Base-by-base conservation (phyloP, 1,284 basidiomycete species). In the Coniferiporia sulphurascens region DNA sequence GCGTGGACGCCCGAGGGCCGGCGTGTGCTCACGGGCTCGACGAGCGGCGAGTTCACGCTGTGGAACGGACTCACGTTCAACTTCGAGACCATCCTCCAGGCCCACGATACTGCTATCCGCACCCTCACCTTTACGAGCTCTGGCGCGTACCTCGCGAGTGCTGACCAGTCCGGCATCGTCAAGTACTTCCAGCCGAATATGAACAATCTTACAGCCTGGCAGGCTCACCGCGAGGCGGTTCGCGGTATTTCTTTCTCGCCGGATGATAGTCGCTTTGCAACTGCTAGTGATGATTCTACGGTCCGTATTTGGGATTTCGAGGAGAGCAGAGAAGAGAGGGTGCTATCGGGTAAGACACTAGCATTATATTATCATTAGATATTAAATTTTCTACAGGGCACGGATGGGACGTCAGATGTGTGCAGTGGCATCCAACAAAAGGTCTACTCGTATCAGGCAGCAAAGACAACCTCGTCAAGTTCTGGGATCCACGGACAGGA, bases 21-120 rank as follows among this genome's bases (percentile, higher is more conserved):
- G 22, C 86, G 96, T 4, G 80, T 98, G 32, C 76, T 99, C 48
- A 99, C 97, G 0, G 96, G 96, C 22, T 95, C 95, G 15, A 95
- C 95, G 32, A 94, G 91, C 65, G 97, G 97, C 57, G 96, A 99
- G 74, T 98, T 99, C 73, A 98, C 96, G 0, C 83, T 99, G 4
- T 99, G 97, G 96, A 99, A 99, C 69, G 96, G 95, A 17, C 80
- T 97, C 35, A 98, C 96, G 0, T 99, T 98, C 85, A 98, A 99
- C 77, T 99, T 99, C 72, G 96, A 99, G 73, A 98, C 96, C 0
- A 98, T 99, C 68, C 83, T 98, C 46, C 95, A 98, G 74, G 96
- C 95, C 0, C 97, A 99, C 75, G 96, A 99, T 71, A 88, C 89
- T 8, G 91, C 94, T 19, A 93, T 99, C 61, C 91, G 95, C 41